phyloP scores from a whole-genome alignment of 139 green algal species.

The Ettlia oleoabundans region DNA sequence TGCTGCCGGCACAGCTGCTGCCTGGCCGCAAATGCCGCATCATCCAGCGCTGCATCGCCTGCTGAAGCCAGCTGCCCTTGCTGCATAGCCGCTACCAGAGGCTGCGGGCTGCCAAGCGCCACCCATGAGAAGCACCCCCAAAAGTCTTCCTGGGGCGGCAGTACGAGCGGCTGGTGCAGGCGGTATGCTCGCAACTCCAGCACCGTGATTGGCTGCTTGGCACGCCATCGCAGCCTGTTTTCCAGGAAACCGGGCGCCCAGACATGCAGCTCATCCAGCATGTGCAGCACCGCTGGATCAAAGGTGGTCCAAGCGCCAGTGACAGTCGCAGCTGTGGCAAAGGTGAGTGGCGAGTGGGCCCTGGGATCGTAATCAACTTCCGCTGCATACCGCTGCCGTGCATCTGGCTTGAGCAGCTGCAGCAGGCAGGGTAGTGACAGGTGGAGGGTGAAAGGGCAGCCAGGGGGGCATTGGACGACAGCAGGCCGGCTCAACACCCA shows the following conservation, averaged over 20 bases:
- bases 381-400: conserved; percentile 2
- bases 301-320: conserved; percentile 67
- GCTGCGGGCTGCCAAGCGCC: neutral
- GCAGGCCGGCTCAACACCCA: too few relatives aligned
- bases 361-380: conserved; percentile 45
- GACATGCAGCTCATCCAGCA: conserved; percentile 57
- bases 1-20: conserved; percentile 29
- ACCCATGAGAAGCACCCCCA: conserved; percentile 73
- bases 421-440: neutral
- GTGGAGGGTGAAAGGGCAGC: too few relatives aligned
- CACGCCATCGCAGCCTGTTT: conserved; percentile 61
- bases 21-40: neutral
- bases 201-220: conserved; percentile 66
- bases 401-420: conserved; percentile 21
- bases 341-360: conserved; percentile 8
- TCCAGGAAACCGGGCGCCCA: conserved; percentile 57
- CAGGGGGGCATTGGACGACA: neutral
- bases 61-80: neutral
- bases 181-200: conserved; percentile 61
- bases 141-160: conserved; percentile 39
- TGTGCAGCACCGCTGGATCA: conserved; percentile 44
- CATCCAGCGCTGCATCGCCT: conserved; percentile 13
- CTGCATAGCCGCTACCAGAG: too few relatives aligned
- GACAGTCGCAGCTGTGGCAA: conserved; percentile 35
- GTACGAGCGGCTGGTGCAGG: conserved; percentile 46